Conservation (phyloP, 148 eudicot species). For the Diospyros kaki region DNA sequence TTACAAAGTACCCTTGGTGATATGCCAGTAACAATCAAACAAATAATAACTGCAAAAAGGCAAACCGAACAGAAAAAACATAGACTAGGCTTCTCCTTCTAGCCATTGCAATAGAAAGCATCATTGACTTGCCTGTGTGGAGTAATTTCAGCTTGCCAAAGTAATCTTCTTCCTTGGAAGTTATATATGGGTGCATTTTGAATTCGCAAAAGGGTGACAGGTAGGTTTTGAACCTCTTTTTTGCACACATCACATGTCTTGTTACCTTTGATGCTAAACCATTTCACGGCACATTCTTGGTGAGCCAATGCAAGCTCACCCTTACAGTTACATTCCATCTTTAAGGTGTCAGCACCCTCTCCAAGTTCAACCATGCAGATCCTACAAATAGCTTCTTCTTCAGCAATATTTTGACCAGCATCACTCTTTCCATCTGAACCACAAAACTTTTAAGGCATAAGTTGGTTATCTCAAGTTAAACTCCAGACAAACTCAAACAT, state of each 20-base stretch:
- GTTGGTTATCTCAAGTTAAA: constrained; percentile 10
- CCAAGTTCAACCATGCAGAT: constrained; percentile 84
- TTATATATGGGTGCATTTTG: constrained; percentile 35
- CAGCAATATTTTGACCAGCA: constrained; percentile 64
- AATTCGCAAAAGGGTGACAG: constrained; percentile 85
- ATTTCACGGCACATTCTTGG: constrained; percentile 88
- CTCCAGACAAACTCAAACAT: neutral
- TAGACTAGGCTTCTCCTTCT: neutral
- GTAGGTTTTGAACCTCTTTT: constrained; percentile 83
- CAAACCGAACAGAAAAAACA: neutral
- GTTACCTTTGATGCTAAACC: constrained; percentile 98
- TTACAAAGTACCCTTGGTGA: neutral
- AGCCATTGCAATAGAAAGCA: constrained; percentile 3
- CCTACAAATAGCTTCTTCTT: constrained; percentile 97
- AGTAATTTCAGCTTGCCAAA: constrained; percentile 36
- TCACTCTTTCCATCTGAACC: constrained; percentile 46
- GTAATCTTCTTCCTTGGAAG: constrained; percentile 27
- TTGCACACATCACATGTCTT: constrained; percentile 86
- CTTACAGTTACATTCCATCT: constrained; percentile 97
- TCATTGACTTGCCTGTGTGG: constrained; percentile 62
- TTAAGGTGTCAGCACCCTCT: constrained; percentile 78
- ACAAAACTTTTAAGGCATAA: constrained; percentile 29
- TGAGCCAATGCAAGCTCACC: constrained; percentile 96
- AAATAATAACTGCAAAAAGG: neutral
- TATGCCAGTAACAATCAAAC: neutral